Evolutionary conservation across 202 grass and related monocot species (phyloP), one percentile per base, ranked within the genome.

Genomic region (Schoenoplectus triqueter): DNA sequence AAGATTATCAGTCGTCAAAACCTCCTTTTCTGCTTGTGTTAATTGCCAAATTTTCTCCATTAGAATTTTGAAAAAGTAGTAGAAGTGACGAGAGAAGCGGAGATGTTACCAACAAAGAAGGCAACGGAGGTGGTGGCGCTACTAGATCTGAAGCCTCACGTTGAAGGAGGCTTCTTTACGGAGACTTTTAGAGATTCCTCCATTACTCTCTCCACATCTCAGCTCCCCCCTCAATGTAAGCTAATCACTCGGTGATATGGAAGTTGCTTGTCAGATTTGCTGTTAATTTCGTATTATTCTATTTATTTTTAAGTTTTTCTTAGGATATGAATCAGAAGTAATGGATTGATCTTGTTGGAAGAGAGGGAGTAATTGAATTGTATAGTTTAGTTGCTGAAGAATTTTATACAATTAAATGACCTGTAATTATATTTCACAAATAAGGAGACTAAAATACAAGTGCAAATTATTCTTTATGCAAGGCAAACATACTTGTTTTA

Each of bases 141-240:
- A 56, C 86, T 98, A 87, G 95, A 98, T 94, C 90, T 98, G 89
- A 95, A 95, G 79, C 93, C 93, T 74, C 91, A 98, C 73, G 85
- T 89, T 18, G 91, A 98, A 88, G 95, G 95, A 67, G 95, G 95
- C 2, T 98, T 88, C 89, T 98, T 72, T 78, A 18, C 86, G 5
- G 93, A 98, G 91, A 95, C 91, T 81, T 98, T 98, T 88, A 89
- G 93, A 78, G 95, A 98, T 84, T 89, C 69, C 86, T 95, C 95
- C 82, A 40, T 98, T 86, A 80, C 85, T 89, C 93, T 98, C 90
- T 65, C 90, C 86, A 95, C 88, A 65, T 83, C 87, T 64, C 95
- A 95, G 84, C 92, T 98, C 41, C 95, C 95, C 62, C 91, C 90
- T 47, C 95, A 90, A 13, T 98, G 95, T 98, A 90, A 57, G 80